phyloP scores from a whole-genome alignment of 106 monocot species.

The Platanthera guangdongensis region DNA sequence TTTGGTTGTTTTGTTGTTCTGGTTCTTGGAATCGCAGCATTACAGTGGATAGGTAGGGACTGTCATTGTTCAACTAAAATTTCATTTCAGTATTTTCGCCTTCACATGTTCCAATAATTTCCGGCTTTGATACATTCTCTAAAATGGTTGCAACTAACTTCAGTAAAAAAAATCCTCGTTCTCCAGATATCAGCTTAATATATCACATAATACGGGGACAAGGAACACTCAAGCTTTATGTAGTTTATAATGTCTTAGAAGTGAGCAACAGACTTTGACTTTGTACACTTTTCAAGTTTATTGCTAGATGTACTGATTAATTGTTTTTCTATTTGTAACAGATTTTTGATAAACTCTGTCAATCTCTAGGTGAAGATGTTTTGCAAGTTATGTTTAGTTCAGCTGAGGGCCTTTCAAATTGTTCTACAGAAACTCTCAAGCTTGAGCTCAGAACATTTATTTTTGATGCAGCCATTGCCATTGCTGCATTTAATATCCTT shows the following conservation, averaged over 20 bases:
- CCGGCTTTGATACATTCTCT: background rate
- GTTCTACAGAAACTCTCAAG: constrained; percentile 45
- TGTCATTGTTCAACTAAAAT: background rate
- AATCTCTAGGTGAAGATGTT: constrained; percentile 95
- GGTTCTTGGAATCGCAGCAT: constrained; percentile 48
- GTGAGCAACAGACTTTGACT: constrained; percentile 28
- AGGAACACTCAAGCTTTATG: constrained; percentile 88
- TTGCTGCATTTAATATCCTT: constrained; percentile 95
- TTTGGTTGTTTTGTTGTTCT: constrained; percentile 83
- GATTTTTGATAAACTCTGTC: constrained; percentile 95
- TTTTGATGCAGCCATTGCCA: constrained; percentile 65
- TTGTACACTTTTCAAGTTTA: background rate
- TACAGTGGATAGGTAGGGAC: constrained; percentile 65
- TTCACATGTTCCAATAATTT: constrained; percentile 2
- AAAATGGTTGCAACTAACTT: background rate
- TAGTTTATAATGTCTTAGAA: constrained; percentile 97
- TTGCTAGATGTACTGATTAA: constrained; percentile 5
- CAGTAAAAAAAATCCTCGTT: no score
- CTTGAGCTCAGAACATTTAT: constrained; percentile 66
- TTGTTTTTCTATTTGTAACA: constrained; percentile 20
- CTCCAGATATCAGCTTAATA: constrained; percentile 87
- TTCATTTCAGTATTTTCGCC: background rate
- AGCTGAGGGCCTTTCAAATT: constrained; percentile 74
- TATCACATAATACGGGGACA: constrained; percentile 98
- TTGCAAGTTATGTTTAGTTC: constrained; percentile 95